A percentile compares a stretch with the other conserved stretches of the same genome.
Evolutionary conservation across 2,329 filamentous ascomycete species (phyloP).

Genomic region (Claviceps arundinis): DNA sequence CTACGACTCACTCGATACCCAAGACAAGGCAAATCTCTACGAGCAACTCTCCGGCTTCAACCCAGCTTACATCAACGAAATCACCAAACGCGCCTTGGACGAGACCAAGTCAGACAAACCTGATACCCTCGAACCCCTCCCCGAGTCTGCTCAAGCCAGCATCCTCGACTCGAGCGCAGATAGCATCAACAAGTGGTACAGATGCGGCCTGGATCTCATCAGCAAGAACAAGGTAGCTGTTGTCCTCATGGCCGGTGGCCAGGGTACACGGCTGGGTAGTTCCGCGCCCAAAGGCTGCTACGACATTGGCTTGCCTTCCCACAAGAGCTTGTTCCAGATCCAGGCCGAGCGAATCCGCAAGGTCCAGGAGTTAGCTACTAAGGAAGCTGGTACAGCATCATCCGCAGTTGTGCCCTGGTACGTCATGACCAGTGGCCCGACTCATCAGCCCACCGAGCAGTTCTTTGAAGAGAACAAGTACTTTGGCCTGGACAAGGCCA

Average conservation of each 20-base stretch:
- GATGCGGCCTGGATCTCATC: conserved; percentile 67
- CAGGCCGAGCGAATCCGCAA: conserved; percentile 89
- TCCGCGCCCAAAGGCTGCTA: conserved; percentile 95
- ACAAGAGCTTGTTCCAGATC: conserved; percentile 94
- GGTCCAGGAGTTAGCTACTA: conserved; percentile 66
- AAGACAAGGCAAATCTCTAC: conserved; percentile 68
- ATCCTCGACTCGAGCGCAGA: conserved; percentile 75
- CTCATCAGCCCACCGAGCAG: conserved; percentile 76
- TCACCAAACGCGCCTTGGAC: conserved; percentile 70
- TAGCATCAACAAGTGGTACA: conserved; percentile 75
- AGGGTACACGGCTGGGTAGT: conserved; percentile 88
- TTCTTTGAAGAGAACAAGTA: conserved; percentile 86
- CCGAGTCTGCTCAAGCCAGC: conserved; percentile 73
- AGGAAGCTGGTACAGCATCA: conserved; percentile 42
- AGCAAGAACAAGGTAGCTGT: conserved; percentile 66
- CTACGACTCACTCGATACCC: conserved; percentile 62
- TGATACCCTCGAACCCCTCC: conserved; percentile 67
- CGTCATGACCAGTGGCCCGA: conserved; percentile 97
- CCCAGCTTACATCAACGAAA: conserved; percentile 74
- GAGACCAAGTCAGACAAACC: conserved; percentile 51
- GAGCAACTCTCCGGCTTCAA: conserved; percentile 72
- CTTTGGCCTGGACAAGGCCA: conserved; percentile 76
- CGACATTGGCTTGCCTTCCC: conserved; percentile 83
- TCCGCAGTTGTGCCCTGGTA: conserved; percentile 81
- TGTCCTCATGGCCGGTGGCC: conserved; percentile 92